These are phyloP conservation scores for Suillus occidentalis DNA, from an alignment of 768 basidiomycete species.

Conservation along the genomic window DNA sequence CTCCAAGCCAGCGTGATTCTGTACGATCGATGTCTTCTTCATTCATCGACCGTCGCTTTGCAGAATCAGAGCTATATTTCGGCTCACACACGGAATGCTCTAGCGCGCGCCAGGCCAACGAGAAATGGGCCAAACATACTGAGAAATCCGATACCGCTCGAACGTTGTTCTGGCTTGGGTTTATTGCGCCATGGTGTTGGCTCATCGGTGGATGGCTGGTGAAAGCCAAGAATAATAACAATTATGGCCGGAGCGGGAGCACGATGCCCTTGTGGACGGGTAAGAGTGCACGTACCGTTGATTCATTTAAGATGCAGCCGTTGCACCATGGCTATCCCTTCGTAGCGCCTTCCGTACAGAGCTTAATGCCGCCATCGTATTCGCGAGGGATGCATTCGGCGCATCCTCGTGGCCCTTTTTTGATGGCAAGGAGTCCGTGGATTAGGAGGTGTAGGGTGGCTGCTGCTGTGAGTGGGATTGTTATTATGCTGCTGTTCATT, in stretches of 20 bases:
- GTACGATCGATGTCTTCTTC: slow-evolving; percentile 45
- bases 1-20: slow-evolving; percentile 27
- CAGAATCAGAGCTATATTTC: slow-evolving; percentile 39
- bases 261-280: slow-evolving; percentile 32
- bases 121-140: slow-evolving; percentile 13
- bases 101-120: slow-evolving; percentile 21
- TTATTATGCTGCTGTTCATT: slow-evolving; percentile 50
- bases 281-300: slow-evolving; percentile 42
- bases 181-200: slow-evolving; percentile 73
- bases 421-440: slow-evolving; percentile 34
- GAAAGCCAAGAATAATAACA: slow-evolving; percentile 33
- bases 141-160: slow-evolving; percentile 38
- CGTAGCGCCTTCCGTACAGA: slow-evolving; percentile 47
- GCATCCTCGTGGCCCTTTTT: slow-evolving; percentile 19
- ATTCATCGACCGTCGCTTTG: slow-evolving; percentile 53
- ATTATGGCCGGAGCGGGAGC: slow-evolving; percentile 42
- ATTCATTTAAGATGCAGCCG: slow-evolving; percentile 44
- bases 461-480: slow-evolving; percentile 57
- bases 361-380: slow-evolving; percentile 30
- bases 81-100: slow-evolving; percentile 34
- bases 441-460: slow-evolving; percentile 55
- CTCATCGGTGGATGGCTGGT: slow-evolving; percentile 76
- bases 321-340: slow-evolving; percentile 55
- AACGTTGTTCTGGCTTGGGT: slow-evolving; percentile 76
- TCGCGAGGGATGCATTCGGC: slow-evolving; percentile 18